Base-by-base conservation (phyloP, 345 rosid species). In the Populus euphratica region DNA sequence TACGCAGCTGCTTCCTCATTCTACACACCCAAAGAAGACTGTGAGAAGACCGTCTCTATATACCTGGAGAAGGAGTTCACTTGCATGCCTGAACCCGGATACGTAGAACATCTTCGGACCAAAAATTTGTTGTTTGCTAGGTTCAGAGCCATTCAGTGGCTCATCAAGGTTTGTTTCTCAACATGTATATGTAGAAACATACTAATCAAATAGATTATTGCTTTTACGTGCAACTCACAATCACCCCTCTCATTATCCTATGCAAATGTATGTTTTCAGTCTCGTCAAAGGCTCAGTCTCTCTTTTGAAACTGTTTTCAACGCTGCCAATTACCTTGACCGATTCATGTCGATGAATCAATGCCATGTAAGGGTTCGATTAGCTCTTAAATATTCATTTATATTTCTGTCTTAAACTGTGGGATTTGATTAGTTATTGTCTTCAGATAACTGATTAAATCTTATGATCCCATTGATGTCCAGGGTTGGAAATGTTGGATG, bases 401-500 rank as follows among this genome's bases (percentile, higher is more conserved):
- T 41, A 38, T 38, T 38, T 5, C 5, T 38, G 2, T 12, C 3
- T 36, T 21, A 35, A 73, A 29, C 11, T 50, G 61, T 21, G 16
- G 27, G 23, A 16, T 62, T 67, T 52, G 21, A 23, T 78, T 17
- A 6, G 14, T 23, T 43, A 9, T 38, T 43, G 31, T 43, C 61
- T 41, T 41, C 2, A 12, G 44, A 10, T 41, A 41, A 41, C 44
- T 10, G 11, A 10, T 41, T 41, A 41, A 41, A 41, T 41, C 44
- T 41, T 41, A 41, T 41, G 44, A 41, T 41, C 39, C 39, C 39
- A 1, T 5, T 38, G 39, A 38, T 38, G 39, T 41, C 23, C 79
- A 92, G 98, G 90, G 66, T 76, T 90, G 94, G 96, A 84, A 85
- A 11, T 70, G 79, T 16, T 91, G 96, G 94, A 91, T 91, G 94